Percentiles rank a stretch among this genome's conserved stretches.
Conservation (phyloP, 2,329 filamentous ascomycete species). For the Botryotinia globosa region DNA sequence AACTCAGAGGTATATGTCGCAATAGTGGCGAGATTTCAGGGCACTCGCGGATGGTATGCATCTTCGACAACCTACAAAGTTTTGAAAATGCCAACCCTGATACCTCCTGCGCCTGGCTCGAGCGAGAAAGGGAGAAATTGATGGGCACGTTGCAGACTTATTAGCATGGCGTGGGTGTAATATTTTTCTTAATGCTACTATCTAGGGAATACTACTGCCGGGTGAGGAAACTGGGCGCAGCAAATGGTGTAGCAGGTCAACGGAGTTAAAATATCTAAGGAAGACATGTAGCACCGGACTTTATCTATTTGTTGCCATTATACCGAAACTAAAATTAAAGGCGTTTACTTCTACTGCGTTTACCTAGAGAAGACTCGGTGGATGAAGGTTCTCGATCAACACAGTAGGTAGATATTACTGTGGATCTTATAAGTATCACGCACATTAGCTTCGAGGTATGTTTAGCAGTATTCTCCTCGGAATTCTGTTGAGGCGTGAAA, state of each 20-base stretch:
- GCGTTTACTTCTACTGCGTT: neutral
- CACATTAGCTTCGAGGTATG: neutral
- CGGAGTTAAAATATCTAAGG: neutral
- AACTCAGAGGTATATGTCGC: neutral
- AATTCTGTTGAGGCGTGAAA: neutral
- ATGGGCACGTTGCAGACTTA: neutral
- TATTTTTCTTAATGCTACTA: conserved; percentile 12
- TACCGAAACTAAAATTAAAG: conserved; percentile 13
- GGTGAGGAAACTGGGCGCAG: neutral
- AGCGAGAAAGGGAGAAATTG: neutral
- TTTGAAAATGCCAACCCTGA: neutral
- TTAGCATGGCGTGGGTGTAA: conserved; percentile 6
- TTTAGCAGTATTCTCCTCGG: neutral
- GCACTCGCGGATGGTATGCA: neutral
- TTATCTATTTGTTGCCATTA: conserved; percentile 8
- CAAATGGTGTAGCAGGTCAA: conserved; percentile 7
- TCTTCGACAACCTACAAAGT: neutral
- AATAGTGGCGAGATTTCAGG: neutral
- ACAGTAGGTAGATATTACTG: neutral
- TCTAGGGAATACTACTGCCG: conserved; percentile 7
- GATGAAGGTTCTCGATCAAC: neutral
- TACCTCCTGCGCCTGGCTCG: neutral
- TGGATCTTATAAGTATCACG: neutral
- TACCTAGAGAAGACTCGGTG: neutral
- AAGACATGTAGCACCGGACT: conserved; percentile 11